These are phyloP conservation scores for Aspergillus aculeatinus DNA, from an alignment of 2,329 filamentous ascomycete species.

Conservation along the genomic window DNA sequence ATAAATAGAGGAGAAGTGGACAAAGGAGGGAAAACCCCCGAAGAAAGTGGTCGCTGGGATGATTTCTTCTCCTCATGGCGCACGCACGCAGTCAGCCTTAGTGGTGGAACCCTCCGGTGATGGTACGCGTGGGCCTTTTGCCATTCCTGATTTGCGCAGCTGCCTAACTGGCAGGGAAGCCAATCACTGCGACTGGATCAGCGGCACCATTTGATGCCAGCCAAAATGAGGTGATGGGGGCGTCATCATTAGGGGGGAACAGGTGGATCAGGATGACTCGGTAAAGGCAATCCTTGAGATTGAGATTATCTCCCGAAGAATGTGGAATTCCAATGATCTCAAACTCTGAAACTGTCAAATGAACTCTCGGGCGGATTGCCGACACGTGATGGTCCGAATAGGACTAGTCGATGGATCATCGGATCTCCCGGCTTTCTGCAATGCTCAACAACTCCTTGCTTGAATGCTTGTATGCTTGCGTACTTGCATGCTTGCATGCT, in stretches of 20 bases:
- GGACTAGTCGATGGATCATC: background rate
- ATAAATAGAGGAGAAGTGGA: background rate
- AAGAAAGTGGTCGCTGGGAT: background rate
- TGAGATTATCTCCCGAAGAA: too few relatives aligned
- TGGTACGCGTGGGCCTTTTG: background rate
- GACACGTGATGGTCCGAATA: background rate
- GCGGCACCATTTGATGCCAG: background rate
- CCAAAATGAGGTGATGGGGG: background rate
- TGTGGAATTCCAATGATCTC: background rate
- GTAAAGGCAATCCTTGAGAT: background rate
- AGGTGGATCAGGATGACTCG: too few relatives aligned
- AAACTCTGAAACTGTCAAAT: background rate
- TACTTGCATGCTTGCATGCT: too few relatives aligned
- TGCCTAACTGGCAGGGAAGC: background rate
- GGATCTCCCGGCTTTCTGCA: background rate
- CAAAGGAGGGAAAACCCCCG: background rate
- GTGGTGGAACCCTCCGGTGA: background rate
- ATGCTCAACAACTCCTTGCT: background rate
- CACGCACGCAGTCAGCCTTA: background rate
- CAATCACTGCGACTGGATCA: background rate
- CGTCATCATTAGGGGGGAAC: background rate
- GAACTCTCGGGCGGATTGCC: background rate
- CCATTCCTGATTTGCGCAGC: background rate
- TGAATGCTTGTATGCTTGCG: too few relatives aligned
- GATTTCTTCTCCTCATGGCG: background rate